A percentile compares a stretch with the other conserved stretches of the same genome.
phyloP scores from a whole-genome alignment of 2,329 filamentous ascomycete genomes.

The Stromatinia cepivora region DNA sequence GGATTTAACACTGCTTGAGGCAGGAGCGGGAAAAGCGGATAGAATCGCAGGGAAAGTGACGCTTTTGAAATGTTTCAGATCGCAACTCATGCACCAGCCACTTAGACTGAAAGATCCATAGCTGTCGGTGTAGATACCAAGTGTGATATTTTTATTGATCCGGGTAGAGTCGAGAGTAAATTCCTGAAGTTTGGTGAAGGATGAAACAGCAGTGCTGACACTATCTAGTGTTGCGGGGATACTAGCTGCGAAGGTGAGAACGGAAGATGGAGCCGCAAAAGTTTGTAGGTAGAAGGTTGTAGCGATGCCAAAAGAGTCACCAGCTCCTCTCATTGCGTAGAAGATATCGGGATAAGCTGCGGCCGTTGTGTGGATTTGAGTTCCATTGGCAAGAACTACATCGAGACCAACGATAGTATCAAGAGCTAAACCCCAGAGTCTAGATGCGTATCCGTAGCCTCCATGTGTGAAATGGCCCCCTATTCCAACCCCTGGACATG shows the following conservation, averaged over 20 bases:
- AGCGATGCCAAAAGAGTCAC: slow-evolving; percentile 42
- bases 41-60: slow-evolving; percentile 44
- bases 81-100: slow-evolving; percentile 44
- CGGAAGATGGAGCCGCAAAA: slow-evolving; percentile 40
- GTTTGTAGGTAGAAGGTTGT: slow-evolving; percentile 41
- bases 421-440: slow-evolving; percentile 52
- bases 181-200: slow-evolving; percentile 23
- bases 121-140: slow-evolving; percentile 46
- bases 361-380: slow-evolving; percentile 34
- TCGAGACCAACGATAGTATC: slow-evolving; percentile 52
- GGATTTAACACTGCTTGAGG: slow-evolving; percentile 34
- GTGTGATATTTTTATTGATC: slow-evolving; percentile 44
- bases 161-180: slow-evolving; percentile 3
- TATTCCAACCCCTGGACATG: slow-evolving; percentile 48
- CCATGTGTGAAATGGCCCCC: slow-evolving; percentile 51
- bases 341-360: slow-evolving; percentile 38
- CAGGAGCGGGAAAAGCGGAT: slow-evolving; percentile 38
- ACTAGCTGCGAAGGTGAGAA: slow-evolving; percentile 32
- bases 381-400: slow-evolving; percentile 46
- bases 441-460: slow-evolving; percentile 47
- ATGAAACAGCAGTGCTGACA: slow-evolving; percentile 3
- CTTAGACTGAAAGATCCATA: slow-evolving; percentile 41
- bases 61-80: slow-evolving; percentile 42
- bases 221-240: slow-evolving; percentile 28
- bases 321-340: slow-evolving; percentile 42